Evolutionary conservation across 257 asterid species (phyloP), one percentile per base, ranked within the genome.

Genomic region (Verbascum thapsus): DNA sequence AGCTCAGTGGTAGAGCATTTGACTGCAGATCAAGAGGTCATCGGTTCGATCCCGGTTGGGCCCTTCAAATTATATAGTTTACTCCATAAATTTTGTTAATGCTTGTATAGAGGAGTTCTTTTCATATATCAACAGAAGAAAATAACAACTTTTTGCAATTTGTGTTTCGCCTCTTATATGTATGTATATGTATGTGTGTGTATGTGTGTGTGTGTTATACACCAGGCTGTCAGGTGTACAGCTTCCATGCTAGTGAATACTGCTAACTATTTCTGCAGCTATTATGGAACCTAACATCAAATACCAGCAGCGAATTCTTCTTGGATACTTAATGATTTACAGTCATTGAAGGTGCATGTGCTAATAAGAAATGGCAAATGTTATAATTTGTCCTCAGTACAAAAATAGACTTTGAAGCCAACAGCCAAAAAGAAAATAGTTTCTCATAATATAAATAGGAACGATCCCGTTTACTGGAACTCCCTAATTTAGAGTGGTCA

Each of bases 1-100:
- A 86, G 95, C 92, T 88, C 95, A 88, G 95, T 88, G 95, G 92
- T 84, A 86, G 88, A 88, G 95, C 92, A 86, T 75, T 86, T 82
- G 85, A 82, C 88, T 82, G 85, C 85, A 82, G 85, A 82, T 82
- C 85, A 82, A 79, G 66, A 79, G 88, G 88, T 82, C 88, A 79
- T 85, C 81, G 88, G 88, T 82, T 82, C 83, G 85, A 82, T 76
- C 79, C 85, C 85, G 85, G 84, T 78, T 81, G 87, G 78, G 87
- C 87, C 87, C 84, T 81, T 39, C 3, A 2, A 26, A 26, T 26
- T 26, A 26, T 26, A 26, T 26, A 1, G 2, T 26, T 26, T 26
- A 26, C 32, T 26, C 32, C 32, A 26, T 1, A 26, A 26, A 26
- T 1, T 1, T 26, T 26, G 3, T 1, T 2, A 26, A 26, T 1